phyloP scores from a whole-genome alignment of 1,284 basidiomycete genomes.

The Cryptococcus sp. region DNA sequence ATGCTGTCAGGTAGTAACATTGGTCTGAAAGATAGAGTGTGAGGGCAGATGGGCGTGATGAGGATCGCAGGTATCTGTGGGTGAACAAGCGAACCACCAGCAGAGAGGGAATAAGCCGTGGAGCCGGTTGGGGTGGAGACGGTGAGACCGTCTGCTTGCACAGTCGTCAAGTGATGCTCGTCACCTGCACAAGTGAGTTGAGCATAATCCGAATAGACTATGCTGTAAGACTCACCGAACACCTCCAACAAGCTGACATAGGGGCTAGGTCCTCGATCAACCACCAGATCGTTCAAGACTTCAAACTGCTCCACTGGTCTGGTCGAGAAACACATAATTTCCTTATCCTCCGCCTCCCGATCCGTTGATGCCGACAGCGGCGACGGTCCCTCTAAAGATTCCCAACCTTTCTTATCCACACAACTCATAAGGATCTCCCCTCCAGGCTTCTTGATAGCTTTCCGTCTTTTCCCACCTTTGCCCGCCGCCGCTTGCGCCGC shows the following conservation, averaged over 20 bases:
- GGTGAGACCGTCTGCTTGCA: conserved; percentile 95
- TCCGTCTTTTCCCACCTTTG: conserved; percentile 60
- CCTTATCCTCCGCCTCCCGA: conserved; percentile 71
- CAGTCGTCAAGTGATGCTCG: conserved; percentile 98
- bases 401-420: conserved; percentile 85
- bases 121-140: conserved; percentile 97
- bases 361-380: conserved; percentile 8
- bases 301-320: conserved; percentile 95
- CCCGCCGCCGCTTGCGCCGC: conserved; percentile 28
- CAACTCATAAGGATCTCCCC: conserved; percentile 94
- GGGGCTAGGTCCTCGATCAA: conserved; percentile 96
- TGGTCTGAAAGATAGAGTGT: conserved; percentile 96
- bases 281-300: conserved; percentile 95
- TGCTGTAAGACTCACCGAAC: conserved; percentile 68
- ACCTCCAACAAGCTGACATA: conserved; percentile 95
- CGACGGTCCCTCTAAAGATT: conserved; percentile 75
- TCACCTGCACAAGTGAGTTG: conserved; percentile 64
- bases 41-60: conserved; percentile 97
- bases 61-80: conserved; percentile 96
- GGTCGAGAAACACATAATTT: conserved; percentile 97
- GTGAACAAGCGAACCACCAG: conserved; percentile 95
- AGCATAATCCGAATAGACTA: not conserved
- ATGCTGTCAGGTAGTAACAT: conserved; percentile 98
- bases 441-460: conserved; percentile 84
- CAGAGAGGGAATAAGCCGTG: conserved; percentile 97